phyloP scores from a whole-genome alignment of 352 stramenopile species.

The Phytopythium helicoides region DNA sequence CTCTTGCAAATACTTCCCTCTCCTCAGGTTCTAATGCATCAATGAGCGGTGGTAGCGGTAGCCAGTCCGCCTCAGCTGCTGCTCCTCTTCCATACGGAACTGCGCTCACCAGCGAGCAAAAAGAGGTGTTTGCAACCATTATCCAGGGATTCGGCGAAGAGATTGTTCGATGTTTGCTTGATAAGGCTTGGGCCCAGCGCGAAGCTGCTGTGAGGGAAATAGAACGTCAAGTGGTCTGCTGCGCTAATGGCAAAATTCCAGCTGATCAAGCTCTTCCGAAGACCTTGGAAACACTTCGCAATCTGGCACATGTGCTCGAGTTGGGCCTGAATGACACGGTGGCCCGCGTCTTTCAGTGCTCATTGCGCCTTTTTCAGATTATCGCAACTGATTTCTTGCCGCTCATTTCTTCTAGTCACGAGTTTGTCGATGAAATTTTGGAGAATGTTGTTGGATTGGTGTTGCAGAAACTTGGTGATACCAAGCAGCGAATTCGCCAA shows the following conservation, averaged over 20 bases:
- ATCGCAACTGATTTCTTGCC: slow-evolving; percentile 72
- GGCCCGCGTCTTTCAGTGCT: slow-evolving; percentile 76
- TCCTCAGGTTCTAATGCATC: slow-evolving; percentile 22
- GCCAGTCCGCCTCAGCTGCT: slow-evolving; percentile 20
- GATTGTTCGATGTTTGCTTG: slow-evolving; percentile 71
- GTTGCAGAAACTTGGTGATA: slow-evolving; percentile 74
- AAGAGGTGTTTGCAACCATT: slow-evolving; percentile 37
- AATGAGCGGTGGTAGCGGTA: slow-evolving; percentile 11
- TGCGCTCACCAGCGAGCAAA: slow-evolving; percentile 60
- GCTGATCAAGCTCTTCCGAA: slow-evolving; percentile 50
- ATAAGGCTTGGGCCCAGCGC: slow-evolving; percentile 77
- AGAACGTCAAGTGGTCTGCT: slow-evolving; percentile 60
- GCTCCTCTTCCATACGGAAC: slow-evolving; percentile 67
- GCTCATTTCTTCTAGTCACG: slow-evolving; percentile 34
- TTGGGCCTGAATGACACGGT: slow-evolving; percentile 75
- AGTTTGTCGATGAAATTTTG: slow-evolving; percentile 59
- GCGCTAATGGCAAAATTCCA: slow-evolving; percentile 37
- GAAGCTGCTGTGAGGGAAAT: slow-evolving; percentile 75
- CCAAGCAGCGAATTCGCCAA: slow-evolving; percentile 66
- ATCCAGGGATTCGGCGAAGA: slow-evolving; percentile 65
- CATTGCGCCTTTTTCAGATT: slow-evolving; percentile 67
- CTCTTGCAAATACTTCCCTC: slow-evolving; percentile 52
- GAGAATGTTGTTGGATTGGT: slow-evolving; percentile 56
- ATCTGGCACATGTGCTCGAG: slow-evolving; percentile 58
- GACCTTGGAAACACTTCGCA: slow-evolving; percentile 51